phyloP scores from a whole-genome alignment of 2,329 filamentous ascomycete genomes.

The Aspergillus versicolor region DNA sequence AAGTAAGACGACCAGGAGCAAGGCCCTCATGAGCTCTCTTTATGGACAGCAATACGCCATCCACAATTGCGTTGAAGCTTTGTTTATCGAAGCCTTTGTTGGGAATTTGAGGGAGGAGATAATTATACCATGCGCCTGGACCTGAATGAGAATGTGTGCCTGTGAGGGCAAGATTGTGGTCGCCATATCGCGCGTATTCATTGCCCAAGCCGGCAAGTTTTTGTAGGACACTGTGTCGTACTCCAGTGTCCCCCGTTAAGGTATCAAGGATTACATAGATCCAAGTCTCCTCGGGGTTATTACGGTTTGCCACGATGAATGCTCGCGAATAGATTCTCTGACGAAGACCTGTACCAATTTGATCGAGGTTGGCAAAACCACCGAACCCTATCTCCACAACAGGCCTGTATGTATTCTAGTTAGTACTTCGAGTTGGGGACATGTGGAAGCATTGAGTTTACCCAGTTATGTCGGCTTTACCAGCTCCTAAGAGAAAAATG shows the following conservation, averaged over 20 bases:
- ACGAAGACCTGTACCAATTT: constrained; percentile 78
- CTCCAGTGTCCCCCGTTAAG: constrained; percentile 82
- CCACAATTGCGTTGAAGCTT: constrained; percentile 84
- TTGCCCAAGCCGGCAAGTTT: constrained; percentile 67
- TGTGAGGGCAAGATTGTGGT: constrained; percentile 82
- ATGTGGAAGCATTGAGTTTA: constrained; percentile 30
- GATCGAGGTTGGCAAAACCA: constrained; percentile 84
- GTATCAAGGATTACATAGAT: constrained; percentile 87
- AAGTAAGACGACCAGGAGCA: constrained; percentile 66
- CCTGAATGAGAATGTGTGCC: constrained; percentile 93
- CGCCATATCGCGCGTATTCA: constrained; percentile 72
- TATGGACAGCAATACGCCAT: constrained; percentile 80
- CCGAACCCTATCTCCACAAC: constrained; percentile 90
- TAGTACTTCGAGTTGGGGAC: not conserved
- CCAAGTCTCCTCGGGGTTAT: constrained; percentile 68
- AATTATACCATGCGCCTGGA: constrained; percentile 91
- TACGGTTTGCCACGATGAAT: constrained; percentile 76
- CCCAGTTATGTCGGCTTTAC: constrained; percentile 73
- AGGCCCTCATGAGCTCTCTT: constrained; percentile 74
- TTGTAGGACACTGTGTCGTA: constrained; percentile 82
- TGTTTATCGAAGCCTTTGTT: constrained; percentile 82
- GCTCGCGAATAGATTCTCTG: constrained; percentile 86
- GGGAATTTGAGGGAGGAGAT: constrained; percentile 87
- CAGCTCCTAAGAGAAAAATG: constrained; percentile 65
- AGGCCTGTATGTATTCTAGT: constrained; percentile 51